These are phyloP conservation scores for Syzygium grande DNA, from an alignment of 345 rosid genomes.

Conservation along the genomic window DNA sequence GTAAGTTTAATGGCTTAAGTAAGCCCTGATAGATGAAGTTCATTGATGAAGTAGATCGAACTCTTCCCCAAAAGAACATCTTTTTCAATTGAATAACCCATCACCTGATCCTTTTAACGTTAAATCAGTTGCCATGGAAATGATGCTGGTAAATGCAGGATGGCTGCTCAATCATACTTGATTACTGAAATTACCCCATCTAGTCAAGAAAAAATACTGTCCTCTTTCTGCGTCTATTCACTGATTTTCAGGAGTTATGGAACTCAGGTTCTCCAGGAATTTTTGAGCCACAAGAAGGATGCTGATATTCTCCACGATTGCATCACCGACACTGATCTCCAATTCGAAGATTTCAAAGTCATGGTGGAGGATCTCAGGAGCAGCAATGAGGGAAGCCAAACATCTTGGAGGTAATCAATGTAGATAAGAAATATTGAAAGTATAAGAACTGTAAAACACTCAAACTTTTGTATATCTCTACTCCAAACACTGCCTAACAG, in stretches of 20 bases:
- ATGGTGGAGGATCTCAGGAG: conserved; percentile 56
- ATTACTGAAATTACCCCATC: not conserved
- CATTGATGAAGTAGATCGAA: not conserved
- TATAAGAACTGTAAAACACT: not conserved
- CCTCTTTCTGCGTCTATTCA: not conserved
- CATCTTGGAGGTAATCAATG: conserved; percentile 65
- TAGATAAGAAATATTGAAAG: not conserved
- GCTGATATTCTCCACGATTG: conserved; percentile 38
- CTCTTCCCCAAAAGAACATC: not conserved
- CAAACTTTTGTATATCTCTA: not conserved
- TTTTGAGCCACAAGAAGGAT: conserved; percentile 58
- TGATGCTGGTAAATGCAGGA: not conserved
- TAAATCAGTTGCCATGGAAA: not conserved
- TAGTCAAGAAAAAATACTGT: not conserved
- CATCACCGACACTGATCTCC: conserved; percentile 51
- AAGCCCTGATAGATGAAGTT: not conserved
- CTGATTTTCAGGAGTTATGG: not conserved
- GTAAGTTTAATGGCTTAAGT: not conserved
- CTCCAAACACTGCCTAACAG: not conserved
- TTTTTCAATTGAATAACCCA: not conserved
- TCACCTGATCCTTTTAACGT: not conserved
- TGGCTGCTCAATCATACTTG: not conserved
- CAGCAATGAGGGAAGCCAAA: conserved; percentile 48
- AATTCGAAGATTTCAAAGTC: conserved; percentile 66
- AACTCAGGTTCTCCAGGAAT: conserved; percentile 75